Base-by-base conservation (phyloP, 2,329 filamentous ascomycete species). In the Cordyceps farinosa region DNA sequence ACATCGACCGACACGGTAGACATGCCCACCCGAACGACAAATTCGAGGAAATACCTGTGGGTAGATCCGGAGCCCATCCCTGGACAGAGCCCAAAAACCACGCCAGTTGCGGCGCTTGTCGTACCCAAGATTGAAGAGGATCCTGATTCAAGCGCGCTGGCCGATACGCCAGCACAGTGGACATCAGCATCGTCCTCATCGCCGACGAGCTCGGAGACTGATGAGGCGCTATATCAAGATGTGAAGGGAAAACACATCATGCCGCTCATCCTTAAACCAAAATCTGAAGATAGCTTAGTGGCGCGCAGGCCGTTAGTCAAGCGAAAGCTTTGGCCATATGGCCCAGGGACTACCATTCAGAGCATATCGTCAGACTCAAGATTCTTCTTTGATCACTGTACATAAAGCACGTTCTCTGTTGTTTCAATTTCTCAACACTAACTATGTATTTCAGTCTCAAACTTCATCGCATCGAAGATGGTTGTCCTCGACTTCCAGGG, bases 391-490 rank as follows among this genome's bases (percentile, higher is more conserved):
- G 69, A 68, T 9, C 71, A 77, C 42, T 77, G 75, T 75, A 68
- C 45, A 70, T 61, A 5, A 22, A 22, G 8, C 8, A 15, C 29
- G 27, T 44, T 15, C 36, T 7, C 15, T 17, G 34, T 30, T 36
- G 1, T 22, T 29, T 4, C 13, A 5, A 34, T 27, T 36, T 9
- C 36, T 1, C 7, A 10, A 22, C 11, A 15, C 8, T 45, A 42
- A 62, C 63, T 11, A 0, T 9, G 0, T 10, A 6, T 3, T 0
- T 3, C 3, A 77, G 75, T 78, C 51, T 74, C 76, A 4, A 68
- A 74, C 22, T 70, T 62, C 11, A 71, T 78, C 10, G 76, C 77
- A 0, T 72, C 75, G 0, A 70, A 73, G 27, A 78, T 79, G 76
- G 75, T 79, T 1, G 71, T 78, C 0, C 65, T 77, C 10, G 76